Percentiles rank a stretch among this genome's conserved stretches.
phyloP scores from a whole-genome alignment of 2,329 filamentous ascomycete species.

The Xylaria sp. region DNA sequence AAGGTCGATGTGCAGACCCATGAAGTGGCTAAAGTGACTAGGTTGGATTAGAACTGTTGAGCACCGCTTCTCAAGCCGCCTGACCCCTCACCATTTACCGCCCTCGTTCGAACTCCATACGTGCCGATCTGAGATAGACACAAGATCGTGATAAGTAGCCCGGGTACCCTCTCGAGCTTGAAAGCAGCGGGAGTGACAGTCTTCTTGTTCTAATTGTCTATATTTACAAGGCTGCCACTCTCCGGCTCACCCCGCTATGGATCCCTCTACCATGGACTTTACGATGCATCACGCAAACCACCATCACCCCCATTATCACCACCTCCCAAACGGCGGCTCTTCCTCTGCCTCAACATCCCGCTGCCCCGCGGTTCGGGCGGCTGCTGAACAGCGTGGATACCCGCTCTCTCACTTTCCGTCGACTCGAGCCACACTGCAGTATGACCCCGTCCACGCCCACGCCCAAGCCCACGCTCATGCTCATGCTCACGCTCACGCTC shows the following conservation, averaged over 20 bases:
- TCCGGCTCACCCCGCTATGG: conserved; percentile 37
- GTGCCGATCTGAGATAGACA: conserved; percentile 26
- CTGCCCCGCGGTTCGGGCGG: conserved; percentile 48
- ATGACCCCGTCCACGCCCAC: conserved; percentile 44
- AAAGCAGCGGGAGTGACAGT: conserved; percentile 29
- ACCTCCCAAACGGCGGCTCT: conserved; percentile 25
- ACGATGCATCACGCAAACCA: conserved; percentile 43
- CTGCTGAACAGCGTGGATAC: conserved; percentile 44
- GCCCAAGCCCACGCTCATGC: conserved; percentile 29
- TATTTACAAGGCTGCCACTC: conserved; percentile 28
- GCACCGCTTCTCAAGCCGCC: conserved; percentile 21
- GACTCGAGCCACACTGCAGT: conserved; percentile 38
- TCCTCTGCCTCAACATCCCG: conserved; percentile 42
- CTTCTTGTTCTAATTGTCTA: background rate
- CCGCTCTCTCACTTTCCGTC: conserved; percentile 37
- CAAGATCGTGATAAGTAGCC: background rate
- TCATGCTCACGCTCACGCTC: conserved; percentile 25
- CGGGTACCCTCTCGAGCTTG: conserved; percentile 6
- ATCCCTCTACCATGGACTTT: conserved; percentile 48
- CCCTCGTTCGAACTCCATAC: conserved; percentile 32
- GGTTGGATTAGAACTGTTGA: conserved; percentile 19
- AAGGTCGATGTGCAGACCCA: conserved; percentile 24
- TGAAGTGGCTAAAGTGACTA: conserved; percentile 27
- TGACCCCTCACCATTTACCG: conserved; percentile 32
- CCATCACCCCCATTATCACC: conserved; percentile 37